A percentile compares a stretch with the other conserved stretches of the same genome.
Conservation (phyloP, 2,329 filamentous ascomycete species). For the Cladophialophora yegresii region DNA sequence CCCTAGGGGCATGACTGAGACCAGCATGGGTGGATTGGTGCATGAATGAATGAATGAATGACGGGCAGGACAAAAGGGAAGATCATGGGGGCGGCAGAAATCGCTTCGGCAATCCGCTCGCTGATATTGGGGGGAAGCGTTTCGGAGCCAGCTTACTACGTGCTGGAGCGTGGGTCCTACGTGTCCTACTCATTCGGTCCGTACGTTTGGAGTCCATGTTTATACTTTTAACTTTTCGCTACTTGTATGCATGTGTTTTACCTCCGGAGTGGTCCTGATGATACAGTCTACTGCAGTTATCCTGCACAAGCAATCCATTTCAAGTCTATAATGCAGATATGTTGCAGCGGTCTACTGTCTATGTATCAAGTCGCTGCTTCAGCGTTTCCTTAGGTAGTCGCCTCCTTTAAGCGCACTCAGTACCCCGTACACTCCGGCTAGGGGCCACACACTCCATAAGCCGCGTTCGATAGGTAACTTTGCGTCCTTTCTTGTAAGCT, state of each 20-base stretch:
- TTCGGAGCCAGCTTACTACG: neutral
- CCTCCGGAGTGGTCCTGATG: neutral
- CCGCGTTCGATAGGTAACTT: conserved; percentile 28
- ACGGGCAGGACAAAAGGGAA: neutral
- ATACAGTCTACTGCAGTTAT: neutral
- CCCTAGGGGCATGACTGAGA: too few species aligned
- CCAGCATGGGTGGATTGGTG: neutral
- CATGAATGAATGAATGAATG: too few species aligned
- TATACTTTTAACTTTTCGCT: neutral
- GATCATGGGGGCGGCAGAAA: neutral
- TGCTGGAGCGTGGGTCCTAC: neutral
- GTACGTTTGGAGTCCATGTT: neutral
- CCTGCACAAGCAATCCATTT: neutral
- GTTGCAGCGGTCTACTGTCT: neutral
- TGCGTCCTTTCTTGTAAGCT: conserved; percentile 1
- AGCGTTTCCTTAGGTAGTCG: conserved; percentile 34
- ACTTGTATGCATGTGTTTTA: neutral
- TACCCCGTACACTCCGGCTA: conserved; percentile 33
- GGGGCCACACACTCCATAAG: conserved; percentile 34
- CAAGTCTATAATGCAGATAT: neutral
- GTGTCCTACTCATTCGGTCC: neutral
- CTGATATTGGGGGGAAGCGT: neutral
- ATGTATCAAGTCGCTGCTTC: conserved; percentile 35
- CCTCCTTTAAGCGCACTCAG: conserved; percentile 33
- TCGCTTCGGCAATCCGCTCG: neutral